Evolutionary conservation across 148 eudicot species (phyloP).

Genomic region (Fagopyrum esculentum): DNA sequence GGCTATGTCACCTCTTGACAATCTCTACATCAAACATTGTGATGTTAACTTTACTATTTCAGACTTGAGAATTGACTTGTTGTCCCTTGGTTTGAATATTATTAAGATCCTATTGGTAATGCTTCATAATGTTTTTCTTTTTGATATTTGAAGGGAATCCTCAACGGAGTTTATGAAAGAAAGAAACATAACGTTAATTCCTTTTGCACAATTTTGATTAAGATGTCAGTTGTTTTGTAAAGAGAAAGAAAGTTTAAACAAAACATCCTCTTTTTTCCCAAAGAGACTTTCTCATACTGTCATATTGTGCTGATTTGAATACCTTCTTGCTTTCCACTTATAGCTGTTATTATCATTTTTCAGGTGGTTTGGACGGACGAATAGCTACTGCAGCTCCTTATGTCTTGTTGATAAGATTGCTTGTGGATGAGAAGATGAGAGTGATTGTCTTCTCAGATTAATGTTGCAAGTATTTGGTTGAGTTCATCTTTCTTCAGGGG

Average conservation of each 20-base stretch:
- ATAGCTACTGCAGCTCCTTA: neutral
- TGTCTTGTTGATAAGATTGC: neutral
- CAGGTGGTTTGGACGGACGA: slow-evolving; percentile 11
- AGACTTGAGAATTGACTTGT: neutral
- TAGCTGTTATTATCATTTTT: neutral
- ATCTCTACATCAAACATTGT: neutral
- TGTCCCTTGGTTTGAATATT: neutral
- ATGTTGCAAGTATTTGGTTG: slow-evolving; percentile 6
- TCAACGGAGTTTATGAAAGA: neutral
- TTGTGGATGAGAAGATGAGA: slow-evolving; percentile 8
- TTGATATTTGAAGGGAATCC: neutral
- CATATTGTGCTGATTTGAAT: neutral
- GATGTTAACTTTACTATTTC: neutral
- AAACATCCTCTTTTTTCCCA: neutral
- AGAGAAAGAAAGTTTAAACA: neutral
- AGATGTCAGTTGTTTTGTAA: neutral
- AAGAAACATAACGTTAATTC: neutral
- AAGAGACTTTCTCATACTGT: neutral
- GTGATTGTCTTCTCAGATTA: neutral
- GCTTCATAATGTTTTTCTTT: neutral
- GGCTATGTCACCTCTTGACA: neutral
- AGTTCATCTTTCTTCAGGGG: slow-evolving; percentile 8
- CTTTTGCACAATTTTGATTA: neutral
- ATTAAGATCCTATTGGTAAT: neutral
- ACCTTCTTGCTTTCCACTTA: neutral